These are phyloP conservation scores for Lichtheimia hyalospora DNA, from an alignment of 371 early-diverging fungal species.

Conservation along the genomic window DNA sequence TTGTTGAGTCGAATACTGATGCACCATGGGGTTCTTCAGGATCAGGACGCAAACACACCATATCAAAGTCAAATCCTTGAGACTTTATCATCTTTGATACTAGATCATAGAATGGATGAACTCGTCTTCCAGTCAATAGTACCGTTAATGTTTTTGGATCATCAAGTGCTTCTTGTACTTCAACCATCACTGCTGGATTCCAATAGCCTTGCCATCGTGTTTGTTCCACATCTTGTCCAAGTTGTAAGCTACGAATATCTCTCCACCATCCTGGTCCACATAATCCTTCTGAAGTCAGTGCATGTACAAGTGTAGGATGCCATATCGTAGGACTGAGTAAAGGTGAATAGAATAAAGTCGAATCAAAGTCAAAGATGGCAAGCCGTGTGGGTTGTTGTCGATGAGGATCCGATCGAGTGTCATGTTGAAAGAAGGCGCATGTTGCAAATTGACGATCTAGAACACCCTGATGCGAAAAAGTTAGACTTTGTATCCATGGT, in stretches of 20 bases:
- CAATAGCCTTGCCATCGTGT: slow-evolving; percentile 38
- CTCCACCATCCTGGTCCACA: slow-evolving; percentile 73
- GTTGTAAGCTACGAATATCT: slow-evolving; percentile 49
- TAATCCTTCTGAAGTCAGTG: slow-evolving; percentile 56
- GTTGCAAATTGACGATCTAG: slow-evolving; percentile 15
- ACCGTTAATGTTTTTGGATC: slow-evolving; percentile 50
- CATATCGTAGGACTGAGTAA: slow-evolving; percentile 76
- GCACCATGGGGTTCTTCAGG: slow-evolving; percentile 25
- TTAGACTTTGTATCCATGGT: neutral
- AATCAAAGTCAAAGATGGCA: slow-evolving; percentile 85
- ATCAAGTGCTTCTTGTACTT: slow-evolving; percentile 25
- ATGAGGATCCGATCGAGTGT: neutral
- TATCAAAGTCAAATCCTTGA: slow-evolving; percentile 49
- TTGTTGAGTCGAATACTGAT: slow-evolving; percentile 44
- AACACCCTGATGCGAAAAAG: slow-evolving; percentile 3
- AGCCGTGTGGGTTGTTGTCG: slow-evolving; percentile 22
- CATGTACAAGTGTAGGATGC: slow-evolving; percentile 54
- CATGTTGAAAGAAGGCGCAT: slow-evolving; percentile 8
- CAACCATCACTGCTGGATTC: slow-evolving; percentile 34
- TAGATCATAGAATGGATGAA: slow-evolving; percentile 46
- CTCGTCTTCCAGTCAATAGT: slow-evolving; percentile 59
- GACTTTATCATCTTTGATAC: slow-evolving; percentile 39
- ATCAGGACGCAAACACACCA: slow-evolving; percentile 52
- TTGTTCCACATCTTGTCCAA: slow-evolving; percentile 21
- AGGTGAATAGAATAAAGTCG: slow-evolving; percentile 86